Percentiles rank a stretch among this genome's conserved stretches.
Conservation (phyloP, 1,284 basidiomycete genomes). For the Fomitopsis palustris region DNA sequence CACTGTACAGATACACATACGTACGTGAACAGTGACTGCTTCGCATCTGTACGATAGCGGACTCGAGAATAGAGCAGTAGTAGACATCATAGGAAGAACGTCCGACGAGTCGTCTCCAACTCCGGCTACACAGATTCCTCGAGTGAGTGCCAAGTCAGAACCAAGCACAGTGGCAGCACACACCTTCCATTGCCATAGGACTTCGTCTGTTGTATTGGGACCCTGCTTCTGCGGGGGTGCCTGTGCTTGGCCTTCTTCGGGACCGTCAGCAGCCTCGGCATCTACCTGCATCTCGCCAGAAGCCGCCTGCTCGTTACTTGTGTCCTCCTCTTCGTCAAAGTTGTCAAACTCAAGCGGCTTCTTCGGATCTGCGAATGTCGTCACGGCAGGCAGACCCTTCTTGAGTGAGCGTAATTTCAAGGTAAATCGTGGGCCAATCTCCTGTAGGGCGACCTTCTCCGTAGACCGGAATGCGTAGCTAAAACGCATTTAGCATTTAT, state of each 20-base stretch:
- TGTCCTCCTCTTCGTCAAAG: constrained; percentile 17
- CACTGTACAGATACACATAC: background rate
- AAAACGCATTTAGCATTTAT: background rate
- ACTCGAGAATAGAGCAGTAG: background rate
- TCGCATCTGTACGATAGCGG: too few species aligned
- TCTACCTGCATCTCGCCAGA: constrained; percentile 18
- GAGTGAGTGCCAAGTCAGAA: constrained; percentile 1
- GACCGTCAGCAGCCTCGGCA: constrained; percentile 14
- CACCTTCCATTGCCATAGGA: constrained; percentile 82
- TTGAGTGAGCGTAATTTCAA: constrained; percentile 89
- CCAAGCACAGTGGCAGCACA: constrained; percentile 20
- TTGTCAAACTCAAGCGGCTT: constrained; percentile 62
- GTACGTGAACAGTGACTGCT: background rate
- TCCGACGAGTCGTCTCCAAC: constrained; percentile 70
- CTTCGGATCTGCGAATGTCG: constrained; percentile 57
- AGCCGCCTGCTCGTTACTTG: constrained; percentile 31
- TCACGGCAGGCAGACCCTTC: constrained; percentile 83
- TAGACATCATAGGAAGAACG: constrained; percentile 66
- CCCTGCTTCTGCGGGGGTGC: constrained; percentile 20
- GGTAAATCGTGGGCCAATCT: constrained; percentile 98
- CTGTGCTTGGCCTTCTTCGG: constrained; percentile 8
- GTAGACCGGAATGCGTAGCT: constrained; percentile 92
- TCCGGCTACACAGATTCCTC: constrained; percentile 51
- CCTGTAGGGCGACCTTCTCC: constrained; percentile 92
- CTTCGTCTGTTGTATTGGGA: constrained; percentile 67